Conservation (phyloP, 495 filamentous ascomycete genomes). For the Mycothermus thermophilus region DNA sequence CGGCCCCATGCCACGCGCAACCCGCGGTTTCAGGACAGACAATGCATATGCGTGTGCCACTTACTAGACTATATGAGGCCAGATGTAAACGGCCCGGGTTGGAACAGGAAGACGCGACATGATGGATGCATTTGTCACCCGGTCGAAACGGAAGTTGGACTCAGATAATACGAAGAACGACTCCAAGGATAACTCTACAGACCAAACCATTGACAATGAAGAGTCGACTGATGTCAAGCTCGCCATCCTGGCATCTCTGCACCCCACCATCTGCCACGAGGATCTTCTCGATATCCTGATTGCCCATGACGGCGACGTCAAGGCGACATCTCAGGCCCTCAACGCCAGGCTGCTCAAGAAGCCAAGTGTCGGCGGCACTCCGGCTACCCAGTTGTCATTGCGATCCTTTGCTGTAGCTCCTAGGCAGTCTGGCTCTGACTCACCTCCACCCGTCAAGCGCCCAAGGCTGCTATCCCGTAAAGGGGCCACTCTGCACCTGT, state of each 20-base stretch:
- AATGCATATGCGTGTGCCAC: not conserved
- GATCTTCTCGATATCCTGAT: slow-evolving; percentile 66
- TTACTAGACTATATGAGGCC: not conserved
- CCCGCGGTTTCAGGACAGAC: not conserved
- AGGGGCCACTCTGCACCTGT: slow-evolving; percentile 72
- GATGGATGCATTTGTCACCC: slow-evolving; percentile 35
- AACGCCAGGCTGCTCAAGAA: slow-evolving; percentile 20
- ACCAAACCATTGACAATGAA: too few species aligned
- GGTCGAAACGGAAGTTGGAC: slow-evolving; percentile 29
- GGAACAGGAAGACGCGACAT: too few species aligned
- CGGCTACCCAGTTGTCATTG: slow-evolving; percentile 46
- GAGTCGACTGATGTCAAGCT: slow-evolving; percentile 84
- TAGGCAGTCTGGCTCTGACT: slow-evolving; percentile 19
- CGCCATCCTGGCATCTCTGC: slow-evolving; percentile 65
- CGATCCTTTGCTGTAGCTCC: slow-evolving; percentile 31
- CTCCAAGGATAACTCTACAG: slow-evolving; percentile 11
- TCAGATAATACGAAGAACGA: not conserved
- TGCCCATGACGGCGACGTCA: slow-evolving; percentile 61
- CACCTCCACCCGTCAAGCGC: slow-evolving; percentile 22
- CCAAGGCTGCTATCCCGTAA: slow-evolving; percentile 48
- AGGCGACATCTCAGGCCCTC: slow-evolving; percentile 43
- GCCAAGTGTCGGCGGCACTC: slow-evolving; percentile 11
- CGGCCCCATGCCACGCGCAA: too few species aligned
- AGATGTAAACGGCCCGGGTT: not conserved
- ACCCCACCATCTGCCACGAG: slow-evolving; percentile 47